Evolutionary conservation across 2,329 filamentous ascomycete species (phyloP).

Genomic region (Talaromyces atroroseus): DNA sequence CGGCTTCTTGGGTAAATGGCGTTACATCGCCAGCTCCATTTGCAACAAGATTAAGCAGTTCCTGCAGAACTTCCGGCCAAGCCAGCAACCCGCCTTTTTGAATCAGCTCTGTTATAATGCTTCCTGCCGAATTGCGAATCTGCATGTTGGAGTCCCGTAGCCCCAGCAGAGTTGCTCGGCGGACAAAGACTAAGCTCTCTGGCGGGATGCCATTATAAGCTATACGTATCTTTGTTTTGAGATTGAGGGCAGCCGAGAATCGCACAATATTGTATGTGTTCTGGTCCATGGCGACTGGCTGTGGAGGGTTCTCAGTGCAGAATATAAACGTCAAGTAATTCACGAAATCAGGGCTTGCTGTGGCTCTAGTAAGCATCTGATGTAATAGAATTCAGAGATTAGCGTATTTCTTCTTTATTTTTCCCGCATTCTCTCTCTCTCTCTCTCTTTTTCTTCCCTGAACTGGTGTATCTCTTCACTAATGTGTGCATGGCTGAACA

Average conservation of each 20-base stretch:
- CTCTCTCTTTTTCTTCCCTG: neutral
- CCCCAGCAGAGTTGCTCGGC: constrained; percentile 68
- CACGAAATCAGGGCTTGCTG: constrained; percentile 83
- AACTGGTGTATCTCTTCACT: neutral
- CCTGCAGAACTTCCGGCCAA: constrained; percentile 85
- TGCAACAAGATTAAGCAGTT: constrained; percentile 70
- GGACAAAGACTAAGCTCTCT: constrained; percentile 68
- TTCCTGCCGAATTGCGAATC: constrained; percentile 84
- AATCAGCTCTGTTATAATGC: constrained; percentile 89
- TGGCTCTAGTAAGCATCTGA: constrained; percentile 90
- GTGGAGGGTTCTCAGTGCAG: constrained; percentile 59
- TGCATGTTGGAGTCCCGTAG: constrained; percentile 76
- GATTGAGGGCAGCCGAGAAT: constrained; percentile 82
- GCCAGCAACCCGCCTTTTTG: constrained; percentile 75
- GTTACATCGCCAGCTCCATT: constrained; percentile 66
- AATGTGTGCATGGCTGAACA: neutral
- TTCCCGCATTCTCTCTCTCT: neutral
- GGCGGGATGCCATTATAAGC: constrained; percentile 72
- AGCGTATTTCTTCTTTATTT: neutral
- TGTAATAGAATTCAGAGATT: neutral
- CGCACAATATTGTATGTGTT: constrained; percentile 69
- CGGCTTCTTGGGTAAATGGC: constrained; percentile 76
- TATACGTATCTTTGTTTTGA: constrained; percentile 85
- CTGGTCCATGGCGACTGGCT: constrained; percentile 52
- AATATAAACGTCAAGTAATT: constrained; percentile 95